These are phyloP conservation scores for Calonectria fujianensis DNA, from an alignment of 2,329 filamentous ascomycete species.

Conservation along the genomic window DNA sequence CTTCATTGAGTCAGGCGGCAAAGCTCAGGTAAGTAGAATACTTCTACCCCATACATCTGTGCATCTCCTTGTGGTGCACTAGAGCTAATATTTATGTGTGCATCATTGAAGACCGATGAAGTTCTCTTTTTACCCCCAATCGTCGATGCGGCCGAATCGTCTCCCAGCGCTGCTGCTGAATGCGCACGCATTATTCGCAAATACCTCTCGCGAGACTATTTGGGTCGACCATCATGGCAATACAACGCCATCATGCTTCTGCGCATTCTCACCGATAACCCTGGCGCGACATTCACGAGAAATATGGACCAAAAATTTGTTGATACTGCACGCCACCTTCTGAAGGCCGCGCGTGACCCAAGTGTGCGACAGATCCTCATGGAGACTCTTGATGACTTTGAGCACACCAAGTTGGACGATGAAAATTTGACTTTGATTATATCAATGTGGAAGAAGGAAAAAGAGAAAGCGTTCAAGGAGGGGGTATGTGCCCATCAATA, in stretches of 20 bases:
- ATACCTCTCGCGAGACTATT: slow-evolving; percentile 85
- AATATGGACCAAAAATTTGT: slow-evolving; percentile 92
- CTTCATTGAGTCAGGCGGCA: slow-evolving; percentile 86
- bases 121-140: slow-evolving; percentile 94
- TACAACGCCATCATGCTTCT: slow-evolving; percentile 98
- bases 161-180: slow-evolving; percentile 87
- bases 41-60: background rate
- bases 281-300: slow-evolving; percentile 91
- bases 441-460: slow-evolving; percentile 93
- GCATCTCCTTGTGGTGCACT: background rate
- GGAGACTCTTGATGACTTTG: slow-evolving; percentile 89
- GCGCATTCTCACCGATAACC: slow-evolving; percentile 94
- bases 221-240: slow-evolving; percentile 80
- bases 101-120: slow-evolving; percentile 83
- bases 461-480: slow-evolving; percentile 76
- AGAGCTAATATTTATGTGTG: slow-evolving; percentile 34
- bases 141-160: slow-evolving; percentile 96
- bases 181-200: slow-evolving; percentile 88
- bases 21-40: slow-evolving; percentile 68
- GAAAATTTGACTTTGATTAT: slow-evolving; percentile 82
- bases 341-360: slow-evolving; percentile 82
- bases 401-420: slow-evolving; percentile 82
- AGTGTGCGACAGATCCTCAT: slow-evolving; percentile 90
- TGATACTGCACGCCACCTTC: slow-evolving; percentile 82
- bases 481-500: slow-evolving; percentile 63